These are phyloP conservation scores for Phytophthora hybrid DNA, from an alignment of 352 stramenopile species.

Conservation along the genomic window DNA sequence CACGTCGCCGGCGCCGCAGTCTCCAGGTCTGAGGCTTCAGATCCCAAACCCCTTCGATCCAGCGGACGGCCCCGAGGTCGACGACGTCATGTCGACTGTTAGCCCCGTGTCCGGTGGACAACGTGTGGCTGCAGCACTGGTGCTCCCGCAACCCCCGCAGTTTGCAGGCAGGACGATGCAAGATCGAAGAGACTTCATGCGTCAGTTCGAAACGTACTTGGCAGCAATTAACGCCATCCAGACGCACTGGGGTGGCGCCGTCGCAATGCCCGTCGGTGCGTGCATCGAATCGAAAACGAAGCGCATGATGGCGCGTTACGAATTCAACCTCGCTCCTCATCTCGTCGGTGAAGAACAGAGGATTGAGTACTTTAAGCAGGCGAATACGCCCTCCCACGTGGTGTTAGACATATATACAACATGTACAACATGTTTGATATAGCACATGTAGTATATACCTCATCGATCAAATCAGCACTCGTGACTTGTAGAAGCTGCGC, in stretches of 20 bases:
- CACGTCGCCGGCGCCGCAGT: too few relatives aligned
- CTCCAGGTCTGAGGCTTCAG: too few relatives aligned
- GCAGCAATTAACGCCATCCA: slow-evolving; percentile 2
- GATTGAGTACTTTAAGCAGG: not conserved
- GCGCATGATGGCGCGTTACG: not conserved
- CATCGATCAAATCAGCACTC: not conserved
- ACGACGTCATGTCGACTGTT: not conserved
- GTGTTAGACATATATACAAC: not conserved
- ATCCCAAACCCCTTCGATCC: too few relatives aligned
- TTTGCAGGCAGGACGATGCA: slow-evolving; percentile 1
- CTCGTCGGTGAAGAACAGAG: not conserved
- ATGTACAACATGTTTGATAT: too few relatives aligned
- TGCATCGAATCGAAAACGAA: not conserved
- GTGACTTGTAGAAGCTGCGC: slow-evolving; percentile 8
- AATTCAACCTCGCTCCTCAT: not conserved
- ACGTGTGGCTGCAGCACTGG: not conserved
- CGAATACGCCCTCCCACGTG: too few relatives aligned
- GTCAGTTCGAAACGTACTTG: slow-evolving; percentile 5
- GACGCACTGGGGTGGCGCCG: not conserved
- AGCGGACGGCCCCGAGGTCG: too few relatives aligned
- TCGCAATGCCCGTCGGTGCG: slow-evolving; percentile 2
- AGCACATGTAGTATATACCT: slow-evolving; percentile 12
- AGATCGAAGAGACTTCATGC: slow-evolving; percentile 3
- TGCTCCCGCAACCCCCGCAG: not conserved
- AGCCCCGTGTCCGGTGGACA: not conserved